Evolutionary conservation across 192 early-diverging fungal genomes (phyloP).

Genomic region (Dissophora globulifera): DNA sequence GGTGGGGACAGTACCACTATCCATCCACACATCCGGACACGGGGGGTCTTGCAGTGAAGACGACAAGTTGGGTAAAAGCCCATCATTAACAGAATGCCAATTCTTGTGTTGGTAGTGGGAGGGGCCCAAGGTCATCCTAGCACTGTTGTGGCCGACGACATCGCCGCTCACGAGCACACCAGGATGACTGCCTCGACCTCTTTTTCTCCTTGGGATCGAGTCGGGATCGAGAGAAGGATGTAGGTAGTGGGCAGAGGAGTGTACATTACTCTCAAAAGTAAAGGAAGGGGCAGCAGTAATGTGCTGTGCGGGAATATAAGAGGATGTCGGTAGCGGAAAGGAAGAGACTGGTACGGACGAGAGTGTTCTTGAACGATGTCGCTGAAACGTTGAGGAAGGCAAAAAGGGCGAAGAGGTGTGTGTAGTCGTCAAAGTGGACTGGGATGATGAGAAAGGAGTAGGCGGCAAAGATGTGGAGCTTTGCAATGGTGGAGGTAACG

Average conservation of each 20-base stretch:
- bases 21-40: not conserved
- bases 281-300: conserved; percentile 4
- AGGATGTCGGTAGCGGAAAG: not conserved
- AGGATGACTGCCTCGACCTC: conserved; percentile 13
- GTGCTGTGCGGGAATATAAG: not conserved
- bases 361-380: conserved; percentile 26
- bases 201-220: conserved; percentile 12
- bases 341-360: conserved; percentile 13
- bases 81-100: not conserved
- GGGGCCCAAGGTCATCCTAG: not conserved
- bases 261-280: not conserved
- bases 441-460: not conserved
- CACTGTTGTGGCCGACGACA: not conserved
- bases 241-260: not conserved
- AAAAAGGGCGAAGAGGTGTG: not conserved
- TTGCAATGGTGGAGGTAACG: not conserved
- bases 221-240: not conserved
- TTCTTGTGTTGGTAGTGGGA: not conserved
- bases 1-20: not conserved
- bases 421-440: not conserved
- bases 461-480: not conserved
- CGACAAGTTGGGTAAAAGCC: not conserved
- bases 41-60: too few species aligned
- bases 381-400: not conserved
- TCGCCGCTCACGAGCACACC: not conserved